Evolutionary conservation across 1,284 basidiomycete species (phyloP), one percentile per base, ranked within the genome.

Genomic region (Cryptococcus hybrid): DNA sequence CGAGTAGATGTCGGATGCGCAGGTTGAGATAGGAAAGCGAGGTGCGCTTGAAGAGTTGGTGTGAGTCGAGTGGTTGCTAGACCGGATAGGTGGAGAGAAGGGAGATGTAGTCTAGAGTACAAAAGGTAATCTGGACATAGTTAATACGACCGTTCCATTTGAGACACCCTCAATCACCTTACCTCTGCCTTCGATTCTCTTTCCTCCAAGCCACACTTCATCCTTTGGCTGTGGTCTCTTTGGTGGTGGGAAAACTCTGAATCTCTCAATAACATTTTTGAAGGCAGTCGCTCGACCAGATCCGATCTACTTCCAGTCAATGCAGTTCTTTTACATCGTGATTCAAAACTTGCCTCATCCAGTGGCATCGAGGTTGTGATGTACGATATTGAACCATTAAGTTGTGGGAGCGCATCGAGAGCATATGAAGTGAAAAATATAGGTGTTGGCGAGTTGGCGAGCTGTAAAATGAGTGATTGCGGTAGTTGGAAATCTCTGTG

Each of bases 301-400:
- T 61, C 85, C 66, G 6, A 77, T 74, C 74, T 76, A 55, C 37
- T 11, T 15, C 42, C 24, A 18, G 59, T 52, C 52, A 35, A 15
- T 34, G 43, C 43, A 6, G 9, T 9, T n/a, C n/a, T 42, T 12
- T 15, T n/a, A 44, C 43, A 44, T 44, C n/a, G 13, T 3, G 15
- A 12, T 7, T 8, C 59, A 61, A 12, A 15, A 58, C 68, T 58
- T 52, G 74, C 86, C 63, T 90, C 82, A 63, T 88, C 81, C 42
- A 94, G 79, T 58, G 88, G 84, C 71, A 88, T 89, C 7, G 90
- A 91, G 0, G 90, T 89, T 68, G 94, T 93, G 62, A 96, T 90
- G 74, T 97, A 97, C 42, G 90, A 92, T 45, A 97, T 82, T 0
- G 90, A 90, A n/a, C 93, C 94, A 66, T 89, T 89, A 54, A 97